A percentile compares a stretch with the other conserved stretches of the same genome.
phyloP scores from a whole-genome alignment of 306 rosid genomes.

The Carpinus fangiana region DNA sequence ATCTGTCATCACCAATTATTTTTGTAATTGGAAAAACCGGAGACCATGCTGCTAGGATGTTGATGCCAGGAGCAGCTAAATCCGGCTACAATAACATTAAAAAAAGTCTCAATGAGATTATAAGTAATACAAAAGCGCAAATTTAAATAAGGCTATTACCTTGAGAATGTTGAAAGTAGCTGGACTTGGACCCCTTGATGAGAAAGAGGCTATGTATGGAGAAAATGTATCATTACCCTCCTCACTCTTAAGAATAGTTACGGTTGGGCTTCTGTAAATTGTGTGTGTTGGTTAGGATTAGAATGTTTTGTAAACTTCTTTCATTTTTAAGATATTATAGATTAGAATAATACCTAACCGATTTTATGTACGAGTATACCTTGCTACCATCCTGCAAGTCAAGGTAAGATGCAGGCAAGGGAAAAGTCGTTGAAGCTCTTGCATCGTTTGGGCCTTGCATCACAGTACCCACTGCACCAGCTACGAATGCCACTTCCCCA shows the following conservation, averaged over 20 bases:
- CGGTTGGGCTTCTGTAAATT: slow-evolving; percentile 30
- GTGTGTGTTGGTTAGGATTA: background rate
- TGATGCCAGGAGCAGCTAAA: slow-evolving; percentile 43
- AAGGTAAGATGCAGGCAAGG: slow-evolving; percentile 34
- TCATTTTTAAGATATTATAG: background rate
- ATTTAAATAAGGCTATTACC: slow-evolving; percentile 1
- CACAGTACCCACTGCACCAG: slow-evolving; percentile 27
- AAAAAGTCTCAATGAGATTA: too few species aligned
- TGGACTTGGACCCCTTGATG: slow-evolving; percentile 42
- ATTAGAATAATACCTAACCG: slow-evolving; percentile 23
- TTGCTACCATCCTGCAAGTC: background rate
- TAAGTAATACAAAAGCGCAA: too few species aligned
- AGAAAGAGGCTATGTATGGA: slow-evolving; percentile 34
- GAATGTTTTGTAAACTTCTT: background rate
- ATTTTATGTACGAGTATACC: slow-evolving; percentile 6
- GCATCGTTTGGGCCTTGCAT: background rate
- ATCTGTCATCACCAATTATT: slow-evolving; percentile 23
- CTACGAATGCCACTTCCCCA: background rate
- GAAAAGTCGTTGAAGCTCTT: background rate
- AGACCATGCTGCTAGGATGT: slow-evolving; percentile 51
- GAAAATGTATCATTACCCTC: slow-evolving; percentile 20
- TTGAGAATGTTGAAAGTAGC: slow-evolving; percentile 40
- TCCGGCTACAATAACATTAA: slow-evolving; percentile 16
- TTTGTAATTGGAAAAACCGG: slow-evolving; percentile 8
- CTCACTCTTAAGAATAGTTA: slow-evolving; percentile 33